Evolutionary conservation across 163 green algal genomes (phyloP).

Genomic region (Coccomyxa subellipsoidea): DNA sequence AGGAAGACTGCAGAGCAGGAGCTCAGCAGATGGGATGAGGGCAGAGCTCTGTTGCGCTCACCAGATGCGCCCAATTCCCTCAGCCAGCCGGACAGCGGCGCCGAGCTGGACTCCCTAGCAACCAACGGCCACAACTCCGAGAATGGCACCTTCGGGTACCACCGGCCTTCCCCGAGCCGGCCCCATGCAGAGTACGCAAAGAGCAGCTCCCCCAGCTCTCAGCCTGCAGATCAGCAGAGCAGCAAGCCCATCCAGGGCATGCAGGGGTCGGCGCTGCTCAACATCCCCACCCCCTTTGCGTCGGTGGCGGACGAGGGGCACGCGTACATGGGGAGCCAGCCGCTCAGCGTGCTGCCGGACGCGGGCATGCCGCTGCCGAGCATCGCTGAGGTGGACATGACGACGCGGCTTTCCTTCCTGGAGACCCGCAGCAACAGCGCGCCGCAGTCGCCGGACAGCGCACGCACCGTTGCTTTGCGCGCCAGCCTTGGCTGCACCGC

Average conservation of each 20-base stretch:
- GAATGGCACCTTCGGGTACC: no score
- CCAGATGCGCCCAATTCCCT: not conserved
- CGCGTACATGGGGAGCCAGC: not conserved
- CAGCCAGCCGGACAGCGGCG: not conserved
- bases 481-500: not conserved
- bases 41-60: not conserved
- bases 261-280: not conserved
- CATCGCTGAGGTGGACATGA: slow-evolving; percentile 2
- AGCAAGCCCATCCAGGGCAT: not conserved
- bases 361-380: not conserved
- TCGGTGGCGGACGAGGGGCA: not conserved
- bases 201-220: not conserved
- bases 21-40: not conserved
- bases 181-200: not conserved
- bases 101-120: not conserved
- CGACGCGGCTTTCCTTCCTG: not conserved
- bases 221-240: not conserved
- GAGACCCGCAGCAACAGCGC: not conserved
- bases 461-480: not conserved
- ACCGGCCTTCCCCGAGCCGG: no score
- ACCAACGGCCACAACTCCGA: not conserved
- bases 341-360: not conserved
- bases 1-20: not conserved
- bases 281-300: not conserved
- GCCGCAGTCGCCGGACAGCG: not conserved